Evolutionary conservation across 2,329 filamentous ascomycete species (phyloP).

Genomic region (Verticillium isaacii): DNA sequence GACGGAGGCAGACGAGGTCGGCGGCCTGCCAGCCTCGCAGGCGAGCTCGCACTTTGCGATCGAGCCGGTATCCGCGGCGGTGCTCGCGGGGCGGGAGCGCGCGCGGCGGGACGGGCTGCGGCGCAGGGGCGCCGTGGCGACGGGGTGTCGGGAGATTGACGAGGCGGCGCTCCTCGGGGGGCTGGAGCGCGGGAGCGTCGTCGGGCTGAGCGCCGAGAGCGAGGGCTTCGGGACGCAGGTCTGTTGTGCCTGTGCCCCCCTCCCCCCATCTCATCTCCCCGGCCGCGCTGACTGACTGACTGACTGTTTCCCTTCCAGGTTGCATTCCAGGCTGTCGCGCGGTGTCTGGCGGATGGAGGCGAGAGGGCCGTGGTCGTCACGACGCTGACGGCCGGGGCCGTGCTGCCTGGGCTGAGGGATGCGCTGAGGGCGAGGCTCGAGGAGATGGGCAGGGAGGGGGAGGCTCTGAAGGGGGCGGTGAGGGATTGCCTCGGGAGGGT

Average conservation of each 20-base stretch:
- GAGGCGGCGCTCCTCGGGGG: slow-evolving; percentile 39
- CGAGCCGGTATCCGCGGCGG: slow-evolving; percentile 39
- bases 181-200: slow-evolving; percentile 44
- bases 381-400: slow-evolving; percentile 33
- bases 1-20: neutral
- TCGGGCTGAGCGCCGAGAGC: slow-evolving; percentile 50
- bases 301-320: slow-evolving; percentile 24
- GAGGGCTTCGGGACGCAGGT: slow-evolving; percentile 44
- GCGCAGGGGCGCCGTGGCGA: slow-evolving; percentile 25
- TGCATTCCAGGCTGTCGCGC: slow-evolving; percentile 43
- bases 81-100: slow-evolving; percentile 34
- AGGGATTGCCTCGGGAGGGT: slow-evolving; percentile 41
- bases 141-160: slow-evolving; percentile 46
- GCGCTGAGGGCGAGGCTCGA: slow-evolving; percentile 31
- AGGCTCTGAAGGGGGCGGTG: slow-evolving; percentile 17
- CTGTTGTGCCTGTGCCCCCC: slow-evolving; percentile 1
- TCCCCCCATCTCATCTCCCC: neutral
- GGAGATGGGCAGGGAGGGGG: slow-evolving; percentile 9
- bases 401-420: slow-evolving; percentile 37
- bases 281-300: slow-evolving; percentile 8
- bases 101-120: slow-evolving; percentile 25
- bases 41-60: slow-evolving; percentile 38
- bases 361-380: slow-evolving; percentile 41
- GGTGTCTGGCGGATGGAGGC: slow-evolving; percentile 24
- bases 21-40: neutral